Conservation (phyloP, 495 filamentous ascomycete genomes). For the Filosporella fistucella region DNA sequence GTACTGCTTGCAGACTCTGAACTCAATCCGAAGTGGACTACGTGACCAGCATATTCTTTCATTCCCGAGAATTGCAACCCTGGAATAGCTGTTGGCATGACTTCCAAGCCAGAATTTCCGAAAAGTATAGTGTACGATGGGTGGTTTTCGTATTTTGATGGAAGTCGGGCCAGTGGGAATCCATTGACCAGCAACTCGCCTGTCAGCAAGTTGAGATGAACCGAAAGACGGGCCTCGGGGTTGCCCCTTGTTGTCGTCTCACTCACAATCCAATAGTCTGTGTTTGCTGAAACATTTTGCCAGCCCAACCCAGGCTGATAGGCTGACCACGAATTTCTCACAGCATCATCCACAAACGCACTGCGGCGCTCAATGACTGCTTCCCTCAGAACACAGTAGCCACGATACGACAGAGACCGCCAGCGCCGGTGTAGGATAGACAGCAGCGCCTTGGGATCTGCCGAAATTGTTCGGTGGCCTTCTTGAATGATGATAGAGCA, state of each 20-base stretch:
- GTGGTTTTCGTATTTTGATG: slow-evolving; percentile 28
- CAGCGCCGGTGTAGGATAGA: background rate
- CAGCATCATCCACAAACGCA: background rate
- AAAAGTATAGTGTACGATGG: slow-evolving; percentile 30
- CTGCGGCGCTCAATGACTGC: background rate
- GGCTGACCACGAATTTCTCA: background rate
- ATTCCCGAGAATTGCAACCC: slow-evolving; percentile 21
- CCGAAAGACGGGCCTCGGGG: background rate
- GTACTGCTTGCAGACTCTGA: background rate
- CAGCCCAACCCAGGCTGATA: background rate
- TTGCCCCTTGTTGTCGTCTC: background rate
- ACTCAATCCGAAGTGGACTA: background rate
- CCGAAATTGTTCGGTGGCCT: background rate
- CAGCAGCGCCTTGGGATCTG: background rate
- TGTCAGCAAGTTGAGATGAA: slow-evolving; percentile 45
- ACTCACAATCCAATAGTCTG: background rate
- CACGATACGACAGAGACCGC: background rate
- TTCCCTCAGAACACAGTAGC: background rate
- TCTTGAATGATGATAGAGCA: slow-evolving; percentile 16
- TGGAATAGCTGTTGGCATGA: background rate
- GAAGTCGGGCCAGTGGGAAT: slow-evolving; percentile 37
- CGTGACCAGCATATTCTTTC: background rate
- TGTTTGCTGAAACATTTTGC: background rate
- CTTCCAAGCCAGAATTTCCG: slow-evolving; percentile 23
- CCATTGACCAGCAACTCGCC: slow-evolving; percentile 46